Conservation (phyloP, 352 stramenopile species). For the Phytophthora chlamydospora region DNA sequence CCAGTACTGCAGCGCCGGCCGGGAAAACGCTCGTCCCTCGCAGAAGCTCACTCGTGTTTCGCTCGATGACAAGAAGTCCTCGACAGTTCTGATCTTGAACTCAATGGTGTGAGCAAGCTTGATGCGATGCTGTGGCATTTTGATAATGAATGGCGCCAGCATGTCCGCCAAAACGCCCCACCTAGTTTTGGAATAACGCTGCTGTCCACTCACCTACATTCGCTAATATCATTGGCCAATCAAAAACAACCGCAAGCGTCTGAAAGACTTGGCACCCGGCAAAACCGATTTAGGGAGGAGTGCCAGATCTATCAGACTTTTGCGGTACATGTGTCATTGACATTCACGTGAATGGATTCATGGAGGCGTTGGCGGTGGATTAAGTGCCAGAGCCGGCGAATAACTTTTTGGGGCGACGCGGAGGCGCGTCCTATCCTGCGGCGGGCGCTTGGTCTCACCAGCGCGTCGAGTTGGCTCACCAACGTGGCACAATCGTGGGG, state of each 20-base stretch:
- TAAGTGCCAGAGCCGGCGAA: conserved; percentile 4
- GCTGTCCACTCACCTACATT: not conserved
- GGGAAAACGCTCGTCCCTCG: not conserved
- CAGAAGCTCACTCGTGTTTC: not conserved
- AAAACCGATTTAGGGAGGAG: conserved; percentile 3
- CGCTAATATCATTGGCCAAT: conserved; percentile 2
- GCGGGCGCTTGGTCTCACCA: not conserved
- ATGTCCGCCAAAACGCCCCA: no score
- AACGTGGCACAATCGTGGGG: no score
- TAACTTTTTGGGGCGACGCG: not conserved
- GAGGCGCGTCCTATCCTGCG: conserved; percentile 5
- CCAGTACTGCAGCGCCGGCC: not conserved
- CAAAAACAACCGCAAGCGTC: not conserved
- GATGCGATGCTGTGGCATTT: no score
- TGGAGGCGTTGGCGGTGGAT: not conserved
- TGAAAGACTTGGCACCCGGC: conserved; percentile 3
- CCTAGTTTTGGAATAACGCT: not conserved
- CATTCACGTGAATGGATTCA: conserved; percentile 1
- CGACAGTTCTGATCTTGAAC: not conserved
- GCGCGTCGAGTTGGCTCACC: not conserved
- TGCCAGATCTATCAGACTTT: conserved; percentile 7
- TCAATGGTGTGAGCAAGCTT: no score
- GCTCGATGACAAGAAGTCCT: not conserved
- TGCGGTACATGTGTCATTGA: no score
- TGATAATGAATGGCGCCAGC: no score